Conservation (phyloP, 2,329 filamentous ascomycete genomes). For the Apiospora marii region DNA sequence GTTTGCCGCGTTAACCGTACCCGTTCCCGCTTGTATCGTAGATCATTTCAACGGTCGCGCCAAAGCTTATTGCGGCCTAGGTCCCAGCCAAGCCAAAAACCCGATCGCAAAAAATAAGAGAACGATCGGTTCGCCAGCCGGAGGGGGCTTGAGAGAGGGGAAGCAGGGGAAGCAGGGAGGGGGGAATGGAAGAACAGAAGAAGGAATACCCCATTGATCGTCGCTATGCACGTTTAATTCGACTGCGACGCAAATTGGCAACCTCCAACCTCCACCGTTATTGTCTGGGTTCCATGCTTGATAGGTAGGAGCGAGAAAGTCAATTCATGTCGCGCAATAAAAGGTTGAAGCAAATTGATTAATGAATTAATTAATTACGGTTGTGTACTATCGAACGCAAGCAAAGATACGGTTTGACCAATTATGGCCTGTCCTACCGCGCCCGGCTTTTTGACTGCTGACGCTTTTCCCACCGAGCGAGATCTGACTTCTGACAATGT, state of each 20-base stretch:
- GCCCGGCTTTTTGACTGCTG: not conserved
- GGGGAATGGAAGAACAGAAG: not conserved
- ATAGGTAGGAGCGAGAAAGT: not conserved
- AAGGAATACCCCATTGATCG: constrained; percentile 7
- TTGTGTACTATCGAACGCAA: not conserved
- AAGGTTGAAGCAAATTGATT: not conserved
- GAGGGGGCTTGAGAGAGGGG: not conserved
- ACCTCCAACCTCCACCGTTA: not conserved
- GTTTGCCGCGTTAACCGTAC: not conserved
- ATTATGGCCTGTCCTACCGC: not conserved
- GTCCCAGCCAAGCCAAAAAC: not conserved
- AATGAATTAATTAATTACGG: not conserved
- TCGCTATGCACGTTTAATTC: constrained; percentile 8
- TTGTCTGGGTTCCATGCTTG: not conserved
- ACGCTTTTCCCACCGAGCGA: not conserved
- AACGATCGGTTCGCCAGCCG: not conserved
- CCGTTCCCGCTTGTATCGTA: not conserved
- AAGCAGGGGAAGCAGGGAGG: not conserved
- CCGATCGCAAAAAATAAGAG: not conserved
- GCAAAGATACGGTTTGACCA: not conserved
- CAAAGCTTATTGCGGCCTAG: constrained; percentile 16
- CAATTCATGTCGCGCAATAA: not conserved
- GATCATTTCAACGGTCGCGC: not conserved
- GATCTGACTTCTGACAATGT: no score
- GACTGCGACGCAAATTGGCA: not conserved